Percentiles rank a stretch among this genome's conserved stretches.
Evolutionary conservation across 768 basidiomycete genomes (phyloP).

Genomic region (Pulveroboletus sp.): DNA sequence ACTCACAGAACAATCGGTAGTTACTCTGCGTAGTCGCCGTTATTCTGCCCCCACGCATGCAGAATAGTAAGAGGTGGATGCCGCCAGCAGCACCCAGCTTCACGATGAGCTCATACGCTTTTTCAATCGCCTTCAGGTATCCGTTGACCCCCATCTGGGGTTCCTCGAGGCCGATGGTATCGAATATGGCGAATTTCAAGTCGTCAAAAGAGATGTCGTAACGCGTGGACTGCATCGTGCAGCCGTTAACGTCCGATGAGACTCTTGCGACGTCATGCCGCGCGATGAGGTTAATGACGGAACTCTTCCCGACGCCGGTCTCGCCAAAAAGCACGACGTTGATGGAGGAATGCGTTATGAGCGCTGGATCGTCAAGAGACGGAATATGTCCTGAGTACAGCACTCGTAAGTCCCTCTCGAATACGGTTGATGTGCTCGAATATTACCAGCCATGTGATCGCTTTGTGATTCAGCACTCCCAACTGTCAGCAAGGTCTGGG

Average conservation of each 20-base stretch:
- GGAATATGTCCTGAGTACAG: neutral
- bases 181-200: slow-evolving; percentile 24
- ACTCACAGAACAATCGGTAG: slow-evolving; percentile 36
- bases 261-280: slow-evolving; percentile 19
- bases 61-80: slow-evolving; percentile 40
- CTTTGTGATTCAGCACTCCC: neutral
- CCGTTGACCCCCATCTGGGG: slow-evolving; percentile 25
- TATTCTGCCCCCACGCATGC: slow-evolving; percentile 38
- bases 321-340: slow-evolving; percentile 43
- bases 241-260: slow-evolving; percentile 28
- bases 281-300: slow-evolving; percentile 30
- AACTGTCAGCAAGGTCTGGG: neutral
- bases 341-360: slow-evolving; percentile 1
- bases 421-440: neutral
- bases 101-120: slow-evolving; percentile 31
- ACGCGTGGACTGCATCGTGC: slow-evolving; percentile 31
- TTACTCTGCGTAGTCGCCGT: slow-evolving; percentile 34
- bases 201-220: slow-evolving; percentile 26
- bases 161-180: slow-evolving; percentile 35
- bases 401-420: slow-evolving; percentile 5
- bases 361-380: neutral
- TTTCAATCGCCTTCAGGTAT: slow-evolving; percentile 26
- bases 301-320: slow-evolving; percentile 33
- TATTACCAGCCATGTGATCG: slow-evolving; percentile 5
- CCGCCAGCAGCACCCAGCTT: slow-evolving; percentile 29